Base-by-base conservation (phyloP, 768 basidiomycete species). In the Lactifluus hygrophoroides region DNA sequence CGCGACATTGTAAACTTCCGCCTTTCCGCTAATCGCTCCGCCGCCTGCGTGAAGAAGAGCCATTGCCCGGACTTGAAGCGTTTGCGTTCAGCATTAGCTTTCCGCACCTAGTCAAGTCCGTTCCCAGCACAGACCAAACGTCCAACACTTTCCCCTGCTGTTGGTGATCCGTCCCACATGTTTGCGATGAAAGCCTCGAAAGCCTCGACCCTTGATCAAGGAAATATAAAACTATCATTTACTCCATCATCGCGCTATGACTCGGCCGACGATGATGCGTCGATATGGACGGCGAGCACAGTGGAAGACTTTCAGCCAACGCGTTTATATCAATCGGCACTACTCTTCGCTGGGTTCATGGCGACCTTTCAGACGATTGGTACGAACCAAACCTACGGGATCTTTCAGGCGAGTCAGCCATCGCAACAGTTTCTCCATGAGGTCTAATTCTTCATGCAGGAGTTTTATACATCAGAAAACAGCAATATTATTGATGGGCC, bases 351-450 rank as follows among this genome's bases (percentile, higher is more conserved):
- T 3, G 76, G 75, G 1, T 78, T 76, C 47, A 63, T 75, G 51
- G 76, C 77, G 73, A 75, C 70, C 17, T 76, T 76, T 56, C 76
- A 77, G 53, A 71, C 75, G 35, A 76, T 77, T 50, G 77, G 77
- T 0, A 73, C 74, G 34, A 77, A 75, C 57, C 71, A 70, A 23
- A 69, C 72, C 8, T 77, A 72, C 51, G 76, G 75, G 48, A 70
- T 78, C 38, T 76, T 77, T 61, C 75, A 78, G 70, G 76, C 16
- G 44, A 35, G 67, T 54, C 5, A 28, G 45, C 23, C 16, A 13
- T 27, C 30, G 44, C 19, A 2, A 28, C 44, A 19, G 13, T 10
- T 19, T n/a, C 27, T n/a, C 25, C n/a, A 9, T 19, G 16, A 38
- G 7, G 5, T 7, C 11, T 60, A 5, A 25, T 46, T 2, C 17